Evolutionary conservation across 495 filamentous ascomycete species (phyloP).

Genomic region (Cladorrhinum samala): DNA sequence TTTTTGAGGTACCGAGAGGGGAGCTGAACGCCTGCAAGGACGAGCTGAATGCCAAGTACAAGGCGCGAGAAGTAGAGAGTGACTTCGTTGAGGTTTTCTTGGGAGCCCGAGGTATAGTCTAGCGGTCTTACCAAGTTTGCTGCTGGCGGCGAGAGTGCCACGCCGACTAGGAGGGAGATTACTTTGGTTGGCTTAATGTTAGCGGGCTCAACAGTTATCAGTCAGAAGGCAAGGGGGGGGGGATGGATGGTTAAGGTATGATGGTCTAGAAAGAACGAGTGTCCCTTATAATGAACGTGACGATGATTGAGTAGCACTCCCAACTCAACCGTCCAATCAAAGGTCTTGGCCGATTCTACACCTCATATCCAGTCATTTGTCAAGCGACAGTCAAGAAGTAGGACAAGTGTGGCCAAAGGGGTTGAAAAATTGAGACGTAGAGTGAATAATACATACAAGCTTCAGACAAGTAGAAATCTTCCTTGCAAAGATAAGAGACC

Average conservation of each 20-base stretch:
- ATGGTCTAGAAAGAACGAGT: too few relatives aligned
- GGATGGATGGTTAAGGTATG: too few relatives aligned
- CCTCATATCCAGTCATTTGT: too few relatives aligned
- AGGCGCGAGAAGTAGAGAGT: constrained; percentile 83
- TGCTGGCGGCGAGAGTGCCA: constrained; percentile 71
- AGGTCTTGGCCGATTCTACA: too few relatives aligned
- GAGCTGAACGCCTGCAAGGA: constrained; percentile 86
- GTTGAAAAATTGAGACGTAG: neutral
- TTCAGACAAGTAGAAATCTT: constrained; percentile 87
- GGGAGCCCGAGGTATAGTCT: constrained; percentile 60
- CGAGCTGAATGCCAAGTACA: constrained; percentile 85
- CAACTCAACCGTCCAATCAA: too few relatives aligned
- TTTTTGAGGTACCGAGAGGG: constrained; percentile 74
- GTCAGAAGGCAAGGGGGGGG: too few relatives aligned
- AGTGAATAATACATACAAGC: constrained; percentile 53
- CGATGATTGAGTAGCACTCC: too few relatives aligned
- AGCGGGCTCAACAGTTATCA: too few relatives aligned
- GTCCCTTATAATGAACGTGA: too few relatives aligned
- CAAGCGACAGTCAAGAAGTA: too few relatives aligned
- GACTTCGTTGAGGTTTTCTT: constrained; percentile 33
- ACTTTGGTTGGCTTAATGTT: constrained; percentile 43
- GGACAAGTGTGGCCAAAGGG: too few relatives aligned
- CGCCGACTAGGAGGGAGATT: constrained; percentile 74
- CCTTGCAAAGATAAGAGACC: constrained; percentile 84
- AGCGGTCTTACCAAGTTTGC: constrained; percentile 70